Conservation (phyloP, 2,329 filamentous ascomycete species). For the Colletotrichum paranaense region DNA sequence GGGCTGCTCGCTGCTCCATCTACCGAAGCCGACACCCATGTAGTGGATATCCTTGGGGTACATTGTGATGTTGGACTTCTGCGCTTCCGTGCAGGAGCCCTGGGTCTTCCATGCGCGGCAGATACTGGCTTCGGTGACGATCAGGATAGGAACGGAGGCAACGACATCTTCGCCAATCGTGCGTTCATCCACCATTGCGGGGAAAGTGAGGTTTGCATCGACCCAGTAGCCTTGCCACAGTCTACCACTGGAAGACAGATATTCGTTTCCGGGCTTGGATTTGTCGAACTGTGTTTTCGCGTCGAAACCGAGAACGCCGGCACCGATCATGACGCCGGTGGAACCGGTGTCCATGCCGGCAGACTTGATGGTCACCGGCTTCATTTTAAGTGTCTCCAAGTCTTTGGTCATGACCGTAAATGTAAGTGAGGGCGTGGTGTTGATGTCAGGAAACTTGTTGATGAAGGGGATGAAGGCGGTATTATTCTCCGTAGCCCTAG, state of each 20-base stretch:
- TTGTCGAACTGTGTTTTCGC: neutral
- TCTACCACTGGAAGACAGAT: constrained; percentile 2
- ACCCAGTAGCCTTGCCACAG: constrained; percentile 14
- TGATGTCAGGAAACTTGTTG: constrained; percentile 4
- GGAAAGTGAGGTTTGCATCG: constrained; percentile 1
- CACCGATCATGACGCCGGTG: constrained; percentile 7
- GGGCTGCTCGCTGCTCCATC: neutral
- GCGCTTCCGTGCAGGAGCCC: neutral
- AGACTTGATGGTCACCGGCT: neutral
- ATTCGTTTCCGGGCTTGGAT: constrained; percentile 1
- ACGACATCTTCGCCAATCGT: neutral
- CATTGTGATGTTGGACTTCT: neutral
- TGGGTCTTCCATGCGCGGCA: neutral
- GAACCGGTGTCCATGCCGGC: constrained; percentile 24
- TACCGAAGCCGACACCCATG: constrained; percentile 17
- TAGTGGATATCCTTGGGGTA: constrained; percentile 8
- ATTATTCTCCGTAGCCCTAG: neutral
- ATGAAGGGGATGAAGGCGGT: constrained; percentile 14
- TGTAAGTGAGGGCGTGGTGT: neutral
- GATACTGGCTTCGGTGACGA: constrained; percentile 4
- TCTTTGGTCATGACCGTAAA: constrained; percentile 5
- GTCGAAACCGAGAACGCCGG: neutral
- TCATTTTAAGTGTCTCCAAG: too few relatives aligned
- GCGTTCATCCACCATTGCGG: neutral
- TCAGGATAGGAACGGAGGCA: neutral